Percentiles rank a stretch among this genome's conserved stretches.
phyloP scores from a whole-genome alignment of 371 early-diverging fungal species.

The Syncephalis plumigaleata region DNA sequence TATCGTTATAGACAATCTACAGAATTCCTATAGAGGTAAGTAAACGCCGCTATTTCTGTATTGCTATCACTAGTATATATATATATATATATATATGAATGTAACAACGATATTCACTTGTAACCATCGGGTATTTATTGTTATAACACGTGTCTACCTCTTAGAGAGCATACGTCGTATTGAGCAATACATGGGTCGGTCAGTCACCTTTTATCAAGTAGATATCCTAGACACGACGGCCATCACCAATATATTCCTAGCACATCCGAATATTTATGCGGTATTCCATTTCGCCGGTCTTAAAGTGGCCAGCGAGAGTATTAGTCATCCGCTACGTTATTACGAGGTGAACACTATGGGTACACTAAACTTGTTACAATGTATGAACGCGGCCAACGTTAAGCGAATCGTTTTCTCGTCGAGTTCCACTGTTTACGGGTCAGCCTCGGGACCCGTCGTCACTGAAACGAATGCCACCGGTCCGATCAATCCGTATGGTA shows the following conservation, averaged over 20 bases:
- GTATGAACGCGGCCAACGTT: conserved; percentile 41
- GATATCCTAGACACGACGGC: conserved; percentile 27
- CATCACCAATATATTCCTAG: conserved; percentile 5
- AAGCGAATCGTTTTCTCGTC: conserved; percentile 71
- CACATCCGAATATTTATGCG: conserved; percentile 25
- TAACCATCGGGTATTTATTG: too few species aligned
- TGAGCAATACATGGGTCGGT: conserved; percentile 32
- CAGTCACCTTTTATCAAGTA: conserved; percentile 27
- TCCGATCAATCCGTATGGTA: conserved; percentile 71
- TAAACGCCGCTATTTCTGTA: too few species aligned
- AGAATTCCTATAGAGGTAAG: conserved; percentile 30
- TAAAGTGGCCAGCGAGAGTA: conserved; percentile 82
- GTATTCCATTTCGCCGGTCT: conserved; percentile 85
- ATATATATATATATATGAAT: too few species aligned
- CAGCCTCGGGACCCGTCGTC: conserved; percentile 31
- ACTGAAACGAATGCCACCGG: conserved; percentile 39
- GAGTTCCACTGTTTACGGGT: conserved; percentile 73
- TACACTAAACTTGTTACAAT: conserved; percentile 47
- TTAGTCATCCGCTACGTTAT: conserved; percentile 61
- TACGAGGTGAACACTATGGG: conserved; percentile 77
- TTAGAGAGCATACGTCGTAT: conserved; percentile 49
- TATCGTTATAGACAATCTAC: conserved; percentile 69
- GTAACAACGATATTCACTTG: too few species aligned
- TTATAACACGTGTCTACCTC: not conserved
- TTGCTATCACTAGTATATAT: too few species aligned